These are phyloP conservation scores for Collybiopsis confluens DNA, from an alignment of 768 basidiomycete genomes.

Conservation along the genomic window DNA sequence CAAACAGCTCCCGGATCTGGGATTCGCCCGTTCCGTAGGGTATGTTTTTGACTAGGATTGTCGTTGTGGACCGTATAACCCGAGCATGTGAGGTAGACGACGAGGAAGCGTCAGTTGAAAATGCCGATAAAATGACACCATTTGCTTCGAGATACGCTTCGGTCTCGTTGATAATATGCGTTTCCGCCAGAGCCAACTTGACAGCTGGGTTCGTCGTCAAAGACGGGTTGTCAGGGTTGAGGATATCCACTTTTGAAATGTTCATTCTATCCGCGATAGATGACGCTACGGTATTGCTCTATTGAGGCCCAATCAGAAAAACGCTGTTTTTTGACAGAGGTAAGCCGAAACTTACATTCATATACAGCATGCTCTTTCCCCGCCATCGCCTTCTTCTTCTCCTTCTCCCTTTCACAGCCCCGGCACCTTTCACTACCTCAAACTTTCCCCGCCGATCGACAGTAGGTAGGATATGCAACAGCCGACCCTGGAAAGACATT, in stretches of 20 bases:
- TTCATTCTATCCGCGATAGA: conserved; percentile 88
- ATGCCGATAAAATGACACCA: conserved; percentile 60
- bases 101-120: conserved; percentile 32
- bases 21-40: conserved; percentile 80
- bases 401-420: conserved; percentile 51
- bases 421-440: conserved; percentile 38
- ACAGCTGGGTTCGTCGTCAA: conserved; percentile 65
- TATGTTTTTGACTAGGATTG: conserved; percentile 93
- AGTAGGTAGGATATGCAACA: conserved; percentile 87
- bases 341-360: conserved; percentile 75
- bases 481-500: conserved; percentile 84
- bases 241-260: conserved; percentile 82
- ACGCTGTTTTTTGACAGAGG: neutral
- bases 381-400: conserved; percentile 56
- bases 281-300: conserved; percentile 92
- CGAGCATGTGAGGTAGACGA: conserved; percentile 18
- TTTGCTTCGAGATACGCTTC: conserved; percentile 83
- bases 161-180: conserved; percentile 93
- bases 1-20: conserved; percentile 78
- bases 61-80: conserved; percentile 63
- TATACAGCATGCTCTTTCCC: conserved; percentile 85
- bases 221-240: conserved; percentile 59
- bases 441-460: conserved; percentile 57
- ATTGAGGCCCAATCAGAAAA: neutral
- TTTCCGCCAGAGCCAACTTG: conserved; percentile 91